Conservation (phyloP, 768 basidiomycete genomes). For the Hypholoma fasciculare region DNA sequence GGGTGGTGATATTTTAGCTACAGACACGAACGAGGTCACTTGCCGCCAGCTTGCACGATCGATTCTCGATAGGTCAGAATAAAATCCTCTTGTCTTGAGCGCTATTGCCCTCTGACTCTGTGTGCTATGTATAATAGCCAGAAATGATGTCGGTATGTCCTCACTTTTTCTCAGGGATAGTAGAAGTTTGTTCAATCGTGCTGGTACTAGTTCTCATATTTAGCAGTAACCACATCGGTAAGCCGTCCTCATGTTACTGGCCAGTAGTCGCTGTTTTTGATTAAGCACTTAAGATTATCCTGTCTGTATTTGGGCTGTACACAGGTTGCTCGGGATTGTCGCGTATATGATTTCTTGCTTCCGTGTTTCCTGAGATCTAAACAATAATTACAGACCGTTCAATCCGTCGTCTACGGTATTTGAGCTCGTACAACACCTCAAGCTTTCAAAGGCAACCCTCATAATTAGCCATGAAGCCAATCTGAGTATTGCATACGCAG, state of each 20-base stretch:
- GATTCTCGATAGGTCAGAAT: background rate
- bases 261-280: background rate
- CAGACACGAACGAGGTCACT: background rate
- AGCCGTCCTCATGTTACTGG: background rate
- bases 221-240: conserved; percentile 11
- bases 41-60: conserved; percentile 1
- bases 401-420: conserved; percentile 3
- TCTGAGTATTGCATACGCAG: background rate
- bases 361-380: background rate
- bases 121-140: background rate
- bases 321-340: conserved; percentile 9
- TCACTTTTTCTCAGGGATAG: too few relatives aligned
- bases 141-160: background rate
- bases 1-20: background rate
- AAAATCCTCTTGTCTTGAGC: too few relatives aligned
- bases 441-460: conserved; percentile 6
- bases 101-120: background rate
- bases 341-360: background rate
- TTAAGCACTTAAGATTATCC: conserved; percentile 5
- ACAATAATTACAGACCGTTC: background rate
- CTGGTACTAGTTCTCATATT: conserved; percentile 1
- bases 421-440: conserved; percentile 3
- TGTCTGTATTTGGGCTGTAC: conserved; percentile 8
- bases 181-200: background rate
- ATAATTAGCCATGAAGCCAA: conserved; percentile 5